phyloP scores from a whole-genome alignment of 768 basidiomycete species.

The Suillus plorans region DNA sequence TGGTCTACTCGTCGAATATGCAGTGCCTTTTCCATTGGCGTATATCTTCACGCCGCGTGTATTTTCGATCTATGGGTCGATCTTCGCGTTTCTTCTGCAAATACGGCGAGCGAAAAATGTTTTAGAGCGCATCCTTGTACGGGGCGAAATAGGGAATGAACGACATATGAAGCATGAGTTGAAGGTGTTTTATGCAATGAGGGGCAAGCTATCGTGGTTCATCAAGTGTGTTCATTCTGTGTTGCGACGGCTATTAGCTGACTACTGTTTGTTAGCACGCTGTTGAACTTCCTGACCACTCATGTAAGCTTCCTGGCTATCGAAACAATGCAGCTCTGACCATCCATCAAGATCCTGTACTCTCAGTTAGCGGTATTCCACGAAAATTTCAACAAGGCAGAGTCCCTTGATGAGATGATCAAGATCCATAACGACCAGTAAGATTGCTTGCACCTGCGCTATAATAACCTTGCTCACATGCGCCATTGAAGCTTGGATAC shows the following conservation, averaged over 20 bases:
- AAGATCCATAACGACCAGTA: conserved; percentile 68
- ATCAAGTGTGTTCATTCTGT: conserved; percentile 59
- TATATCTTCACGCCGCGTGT: conserved; percentile 68
- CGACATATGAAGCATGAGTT: conserved; percentile 43
- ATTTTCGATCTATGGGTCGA: conserved; percentile 58
- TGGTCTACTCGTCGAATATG: conserved; percentile 73
- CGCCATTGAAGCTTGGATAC: conserved; percentile 50
- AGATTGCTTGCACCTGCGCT: conserved; percentile 25
- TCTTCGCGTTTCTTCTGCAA: conserved; percentile 74
- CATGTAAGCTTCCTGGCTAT: conserved; percentile 46
- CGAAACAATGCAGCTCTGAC: background rate
- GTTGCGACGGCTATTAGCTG: conserved; percentile 1
- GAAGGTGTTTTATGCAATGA: conserved; percentile 75
- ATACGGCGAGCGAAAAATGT: conserved; percentile 70
- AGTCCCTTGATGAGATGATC: conserved; percentile 78
- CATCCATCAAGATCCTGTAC: conserved; percentile 59
- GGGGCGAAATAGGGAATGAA: conserved; percentile 41
- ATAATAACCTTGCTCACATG: background rate
- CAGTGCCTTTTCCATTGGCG: conserved; percentile 76
- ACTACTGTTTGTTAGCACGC: conserved; percentile 40
- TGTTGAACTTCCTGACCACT: conserved; percentile 72
- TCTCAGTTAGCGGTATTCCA: conserved; percentile 62
- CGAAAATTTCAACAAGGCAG: conserved; percentile 47
- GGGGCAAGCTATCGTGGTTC: conserved; percentile 81
- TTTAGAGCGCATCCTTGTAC: conserved; percentile 67